Evolutionary conservation across 2,329 filamentous ascomycete genomes (phyloP).

Genomic region (Cercospora nicotianae): DNA sequence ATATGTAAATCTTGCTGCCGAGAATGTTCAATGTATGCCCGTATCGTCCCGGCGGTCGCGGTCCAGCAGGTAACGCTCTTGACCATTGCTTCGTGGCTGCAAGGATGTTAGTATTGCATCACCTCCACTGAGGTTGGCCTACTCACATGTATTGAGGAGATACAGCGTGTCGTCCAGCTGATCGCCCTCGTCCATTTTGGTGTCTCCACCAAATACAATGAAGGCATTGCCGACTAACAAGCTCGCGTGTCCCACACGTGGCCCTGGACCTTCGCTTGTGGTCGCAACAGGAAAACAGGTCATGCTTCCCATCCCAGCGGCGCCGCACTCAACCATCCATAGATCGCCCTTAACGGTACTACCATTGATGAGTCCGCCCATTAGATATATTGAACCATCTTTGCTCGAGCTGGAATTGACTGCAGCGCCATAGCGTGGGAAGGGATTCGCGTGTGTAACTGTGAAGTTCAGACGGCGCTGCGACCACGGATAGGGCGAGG

Average conservation of each 20-base stretch:
- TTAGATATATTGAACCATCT: slow-evolving; percentile 95
- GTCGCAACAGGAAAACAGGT: slow-evolving; percentile 90
- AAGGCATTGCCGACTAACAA: slow-evolving; percentile 96
- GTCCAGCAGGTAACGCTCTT: slow-evolving; percentile 80
- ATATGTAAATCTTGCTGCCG: slow-evolving; percentile 95
- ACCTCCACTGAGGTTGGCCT: background rate
- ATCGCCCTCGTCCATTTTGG: slow-evolving; percentile 92
- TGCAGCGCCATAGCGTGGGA: slow-evolving; percentile 93
- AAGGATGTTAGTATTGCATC: slow-evolving; percentile 3
- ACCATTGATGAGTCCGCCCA: slow-evolving; percentile 94
- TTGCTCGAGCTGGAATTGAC: slow-evolving; percentile 92
- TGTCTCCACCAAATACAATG: slow-evolving; percentile 98
- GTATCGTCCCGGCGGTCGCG: slow-evolving; percentile 85
- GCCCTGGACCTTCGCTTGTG: slow-evolving; percentile 89
- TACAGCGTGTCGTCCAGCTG: slow-evolving; percentile 93
- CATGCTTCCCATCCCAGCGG: slow-evolving; percentile 62
- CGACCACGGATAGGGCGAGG: slow-evolving; percentile 91
- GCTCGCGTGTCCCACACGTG: slow-evolving; percentile 90
- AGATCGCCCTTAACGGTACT: slow-evolving; percentile 94
- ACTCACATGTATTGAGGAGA: slow-evolving; percentile 93
- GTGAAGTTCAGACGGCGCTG: slow-evolving; percentile 85
- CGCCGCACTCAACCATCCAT: slow-evolving; percentile 92
- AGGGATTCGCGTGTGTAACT: slow-evolving; percentile 77
- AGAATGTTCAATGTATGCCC: slow-evolving; percentile 96
- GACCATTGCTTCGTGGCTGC: slow-evolving; percentile 97